These are phyloP conservation scores for Ganoderma meredithae DNA, from an alignment of 1,284 basidiomycete genomes.

Conservation along the genomic window DNA sequence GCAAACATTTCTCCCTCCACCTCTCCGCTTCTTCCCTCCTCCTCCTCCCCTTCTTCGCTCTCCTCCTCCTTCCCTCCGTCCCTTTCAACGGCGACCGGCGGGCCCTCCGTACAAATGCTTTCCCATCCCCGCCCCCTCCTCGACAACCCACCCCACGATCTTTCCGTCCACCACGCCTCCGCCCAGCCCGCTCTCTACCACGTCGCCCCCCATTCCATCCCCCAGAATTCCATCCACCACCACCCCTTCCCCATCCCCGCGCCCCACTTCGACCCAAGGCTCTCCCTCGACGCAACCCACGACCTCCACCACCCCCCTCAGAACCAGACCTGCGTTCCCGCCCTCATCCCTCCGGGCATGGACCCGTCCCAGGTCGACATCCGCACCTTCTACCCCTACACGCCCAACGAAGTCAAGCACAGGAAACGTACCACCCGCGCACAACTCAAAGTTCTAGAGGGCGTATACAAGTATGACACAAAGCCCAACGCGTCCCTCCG, in stretches of 20 bases:
- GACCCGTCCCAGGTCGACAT: constrained; percentile 71
- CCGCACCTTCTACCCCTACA: constrained; percentile 82
- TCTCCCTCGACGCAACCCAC: constrained; percentile 21
- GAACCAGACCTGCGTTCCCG: constrained; percentile 51
- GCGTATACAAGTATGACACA: constrained; percentile 84
- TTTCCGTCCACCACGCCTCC: constrained; percentile 18
- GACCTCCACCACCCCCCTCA: constrained; percentile 27
- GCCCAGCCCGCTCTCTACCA: constrained; percentile 30
- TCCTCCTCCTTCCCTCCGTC: constrained; percentile 11
- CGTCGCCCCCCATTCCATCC: constrained; percentile 18
- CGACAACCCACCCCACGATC: constrained; percentile 28
- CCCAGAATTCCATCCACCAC: constrained; percentile 30
- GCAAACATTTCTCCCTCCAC: constrained; percentile 24
- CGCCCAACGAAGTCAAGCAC: constrained; percentile 91
- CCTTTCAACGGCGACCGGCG: constrained; percentile 1
- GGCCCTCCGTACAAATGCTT: constrained; percentile 27
- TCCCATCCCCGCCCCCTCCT: constrained; percentile 19
- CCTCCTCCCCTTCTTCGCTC: constrained; percentile 11
- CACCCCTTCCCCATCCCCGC: constrained; percentile 27
- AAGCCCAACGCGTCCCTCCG: constrained; percentile 88
- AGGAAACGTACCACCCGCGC: constrained; percentile 84
- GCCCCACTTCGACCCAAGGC: constrained; percentile 20
- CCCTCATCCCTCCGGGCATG: constrained; percentile 57
- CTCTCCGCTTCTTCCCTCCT: constrained; percentile 15
- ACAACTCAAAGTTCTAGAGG: constrained; percentile 88